Evolutionary conservation across 2,329 filamentous ascomycete genomes (phyloP), one percentile per base, ranked within the genome.

Genomic region (Cercospora sp.): DNA sequence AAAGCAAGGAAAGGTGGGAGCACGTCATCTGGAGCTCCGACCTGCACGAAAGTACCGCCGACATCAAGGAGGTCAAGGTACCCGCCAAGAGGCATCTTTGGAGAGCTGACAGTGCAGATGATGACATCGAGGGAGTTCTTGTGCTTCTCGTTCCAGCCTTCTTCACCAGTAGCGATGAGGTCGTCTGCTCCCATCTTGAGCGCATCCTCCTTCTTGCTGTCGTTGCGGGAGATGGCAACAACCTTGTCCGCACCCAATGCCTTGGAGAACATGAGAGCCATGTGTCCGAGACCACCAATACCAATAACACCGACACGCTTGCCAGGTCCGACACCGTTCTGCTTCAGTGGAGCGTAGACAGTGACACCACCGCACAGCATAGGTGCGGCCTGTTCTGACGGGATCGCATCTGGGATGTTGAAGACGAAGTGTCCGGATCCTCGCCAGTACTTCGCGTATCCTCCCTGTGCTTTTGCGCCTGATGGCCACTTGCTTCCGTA

Each of bases 301-400:
- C 91, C 91, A 13, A 93, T 82, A 64, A 94, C 86, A 0, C 88
- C 91, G 0, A 94, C 89, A 2, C 80, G 83, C 78, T 90, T 91
- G 5, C 90, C 91, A 0, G 89, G 89, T 0, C 91, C 91, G 33
- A 87, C 84, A 1, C 87, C 87, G 45, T 91, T 88, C 26, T 89
- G 85, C 61, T 86, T 85, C 16, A 95, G 79, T 0, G 92, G 91
- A 3, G 86, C 85, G 76, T 87, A 95, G 0, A 90, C 86, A 0
- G 92, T 95, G 64, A 94, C 84, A 2, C 92, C 91, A 1, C 89
- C 92, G 75, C 92, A 94, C 26, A 94, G 84, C 82, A 94, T 87
- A 1, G 91, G 91, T 1, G 90, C 86, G 2, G 85, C 86, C 65
- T 84, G 79, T n/a, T 81, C 82, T 18, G 80, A 83, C 2, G 79